These are phyloP conservation scores for Rubia balearica DNA, from an alignment of 305 asterid species.

Conservation along the genomic window DNA sequence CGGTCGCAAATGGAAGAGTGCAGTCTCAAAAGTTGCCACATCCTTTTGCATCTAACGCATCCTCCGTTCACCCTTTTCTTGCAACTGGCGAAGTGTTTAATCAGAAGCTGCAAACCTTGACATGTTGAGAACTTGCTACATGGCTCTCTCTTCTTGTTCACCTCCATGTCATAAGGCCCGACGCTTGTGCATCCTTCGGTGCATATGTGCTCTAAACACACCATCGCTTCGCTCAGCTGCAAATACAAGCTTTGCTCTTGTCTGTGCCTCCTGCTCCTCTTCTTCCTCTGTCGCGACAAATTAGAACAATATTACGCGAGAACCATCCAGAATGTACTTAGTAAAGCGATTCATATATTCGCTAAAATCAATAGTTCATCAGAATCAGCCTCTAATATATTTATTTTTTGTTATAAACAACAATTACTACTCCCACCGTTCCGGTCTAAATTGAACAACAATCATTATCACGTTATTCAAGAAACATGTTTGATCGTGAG, in stretches of 20 bases:
- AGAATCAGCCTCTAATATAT: no score
- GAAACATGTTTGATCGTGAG: no score
- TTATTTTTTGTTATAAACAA: no score
- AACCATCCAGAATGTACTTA: no score
- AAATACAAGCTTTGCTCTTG: constrained; percentile 53
- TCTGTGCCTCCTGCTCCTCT: constrained; percentile 46
- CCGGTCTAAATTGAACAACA: no score
- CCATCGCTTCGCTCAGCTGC: constrained; percentile 86
- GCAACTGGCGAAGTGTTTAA: constrained; percentile 71
- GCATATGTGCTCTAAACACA: constrained; percentile 78
- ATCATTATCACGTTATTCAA: no score
- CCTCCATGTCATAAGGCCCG: constrained; percentile 59
- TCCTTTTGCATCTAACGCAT: constrained; percentile 62
- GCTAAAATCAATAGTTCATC: no score
- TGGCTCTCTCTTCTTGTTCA: constrained; percentile 51
- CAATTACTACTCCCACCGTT: no score
- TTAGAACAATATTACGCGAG: not conserved
- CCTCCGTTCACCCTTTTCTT: constrained; percentile 75
- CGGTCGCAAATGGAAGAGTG: constrained; percentile 79
- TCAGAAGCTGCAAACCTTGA: constrained; percentile 72
- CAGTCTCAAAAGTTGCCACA: constrained; percentile 79
- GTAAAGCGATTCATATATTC: no score
- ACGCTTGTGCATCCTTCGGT: constrained; percentile 80
- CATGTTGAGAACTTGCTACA: constrained; percentile 76
- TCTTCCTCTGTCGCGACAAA: constrained; percentile 47